Evolutionary conservation across 2,329 filamentous ascomycete species (phyloP), one percentile per base, ranked within the genome.

Genomic region (Calonectria hongkongensis): DNA sequence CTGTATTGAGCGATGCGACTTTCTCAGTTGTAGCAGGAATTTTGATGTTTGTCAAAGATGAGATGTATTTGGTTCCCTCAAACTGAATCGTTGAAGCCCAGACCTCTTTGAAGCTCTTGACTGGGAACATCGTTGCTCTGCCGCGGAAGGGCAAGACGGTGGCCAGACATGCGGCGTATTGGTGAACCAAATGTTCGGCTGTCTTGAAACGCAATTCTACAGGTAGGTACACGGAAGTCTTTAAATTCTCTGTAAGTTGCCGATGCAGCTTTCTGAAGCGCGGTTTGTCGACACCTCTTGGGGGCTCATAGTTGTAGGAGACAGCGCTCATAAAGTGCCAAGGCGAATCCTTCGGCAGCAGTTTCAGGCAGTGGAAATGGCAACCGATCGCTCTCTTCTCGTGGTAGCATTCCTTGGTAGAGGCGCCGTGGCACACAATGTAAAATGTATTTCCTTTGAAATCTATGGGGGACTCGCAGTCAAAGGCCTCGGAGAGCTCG

Each of bases 381-480:
- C 64, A 66, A n/a, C 47, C 64, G 10, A 66, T 13, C 9, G 64
- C 48, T 9, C 21, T 9, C 33, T 28, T 45, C 12, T 43, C 48
- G 10, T 66, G 64, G 27, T 43, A 43, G 25, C 64, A 66, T 30
- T 66, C 48, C 10, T 18, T 15, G 6, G 18, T 9, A 10, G 33
- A 30, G 13, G 36, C 25, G 36, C 48, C 28, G 27, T 39, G 36
- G 47, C 47, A 54, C 8, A 50, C 36, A 9, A 66, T 50, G 25
- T 66, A 41, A 41, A 48, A 50, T 13, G 63, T 60, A 21, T 60
- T 43, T 60, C 45, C 63, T 43, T 18, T 41, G 47, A 66, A 43
- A 9, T 63, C 39, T 6, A 63, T 41, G 8, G 39, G 58, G 15
- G 27, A 25, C 12, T 63, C 58, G 39, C 41, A 63, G 5, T 47